Evolutionary conservation across 805 yeast species (phyloP).

Genomic region (Saccharomycopsis fermentans): DNA sequence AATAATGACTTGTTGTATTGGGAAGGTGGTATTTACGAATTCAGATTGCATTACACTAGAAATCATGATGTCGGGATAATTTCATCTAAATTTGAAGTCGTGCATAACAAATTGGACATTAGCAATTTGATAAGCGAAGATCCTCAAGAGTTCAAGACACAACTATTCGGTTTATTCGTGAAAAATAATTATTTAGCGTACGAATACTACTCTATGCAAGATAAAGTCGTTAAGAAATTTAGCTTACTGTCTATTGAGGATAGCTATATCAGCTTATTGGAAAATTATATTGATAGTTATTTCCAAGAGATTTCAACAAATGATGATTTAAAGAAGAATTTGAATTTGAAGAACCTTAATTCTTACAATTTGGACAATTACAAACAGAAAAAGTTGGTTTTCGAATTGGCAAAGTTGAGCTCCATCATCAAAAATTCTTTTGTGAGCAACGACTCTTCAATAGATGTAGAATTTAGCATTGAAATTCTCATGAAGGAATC

Average conservation of each 20-base stretch:
- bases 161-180: constrained; percentile 2
- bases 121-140: constrained; percentile 15
- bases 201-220: not conserved
- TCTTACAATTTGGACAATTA: constrained; percentile 16
- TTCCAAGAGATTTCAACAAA: constrained; percentile 3
- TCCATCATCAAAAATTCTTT: constrained; percentile 27
- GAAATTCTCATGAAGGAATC: constrained; percentile 29
- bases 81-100: constrained; percentile 59
- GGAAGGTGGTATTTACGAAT: constrained; percentile 65
- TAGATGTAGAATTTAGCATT: constrained; percentile 29
- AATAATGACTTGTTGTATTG: constrained; percentile 39
- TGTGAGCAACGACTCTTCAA: not conserved
- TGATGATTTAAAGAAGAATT: constrained; percentile 9
- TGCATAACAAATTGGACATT: constrained; percentile 27
- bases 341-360: constrained; percentile 13
- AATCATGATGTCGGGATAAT: constrained; percentile 61
- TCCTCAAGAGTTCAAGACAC: constrained; percentile 15
- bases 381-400: constrained; percentile 10
- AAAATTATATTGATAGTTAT: constrained; percentile 9
- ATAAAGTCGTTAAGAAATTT: not conserved
- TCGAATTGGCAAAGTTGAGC: constrained; percentile 10
- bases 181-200: constrained; percentile 9
- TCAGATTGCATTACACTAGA: constrained; percentile 58
- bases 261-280: constrained; percentile 8
- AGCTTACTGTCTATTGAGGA: not conserved